Evolutionary conservation across 1,284 basidiomycete genomes (phyloP).

Genomic region (Marasmius oreades): DNA sequence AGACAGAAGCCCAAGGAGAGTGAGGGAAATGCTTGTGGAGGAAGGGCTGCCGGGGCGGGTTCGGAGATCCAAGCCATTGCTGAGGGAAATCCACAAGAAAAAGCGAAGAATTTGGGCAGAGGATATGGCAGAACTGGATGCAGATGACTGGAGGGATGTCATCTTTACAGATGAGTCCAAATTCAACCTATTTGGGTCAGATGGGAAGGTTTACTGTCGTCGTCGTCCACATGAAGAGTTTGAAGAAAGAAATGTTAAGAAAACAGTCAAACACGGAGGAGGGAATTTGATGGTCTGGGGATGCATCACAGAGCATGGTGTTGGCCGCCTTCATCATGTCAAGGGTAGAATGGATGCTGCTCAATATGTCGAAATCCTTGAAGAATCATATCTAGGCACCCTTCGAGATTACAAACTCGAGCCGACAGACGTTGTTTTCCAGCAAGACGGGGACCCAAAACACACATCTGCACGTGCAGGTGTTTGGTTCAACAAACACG

Average conservation of each 20-base stretch:
- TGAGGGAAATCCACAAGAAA: too few relatives aligned
- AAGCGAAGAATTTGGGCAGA: too few relatives aligned
- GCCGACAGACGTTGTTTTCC: conserved; percentile 1
- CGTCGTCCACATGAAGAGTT: neutral
- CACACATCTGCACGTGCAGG: conserved; percentile 14
- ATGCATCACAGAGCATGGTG: neutral
- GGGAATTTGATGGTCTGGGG: neutral
- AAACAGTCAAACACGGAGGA: neutral
- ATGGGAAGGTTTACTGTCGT: neutral
- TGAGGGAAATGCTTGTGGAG: too few relatives aligned
- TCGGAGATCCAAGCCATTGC: too few relatives aligned
- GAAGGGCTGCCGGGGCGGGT: too few relatives aligned
- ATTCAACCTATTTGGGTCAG: neutral
- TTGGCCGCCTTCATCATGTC: neutral
- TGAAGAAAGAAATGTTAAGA: neutral
- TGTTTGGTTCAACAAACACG: conserved; percentile 14
- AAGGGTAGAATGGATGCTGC: neutral
- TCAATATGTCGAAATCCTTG: neutral
- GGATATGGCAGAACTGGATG: too few relatives aligned
- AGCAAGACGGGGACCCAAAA: conserved; percentile 18
- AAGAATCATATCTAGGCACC: neutral
- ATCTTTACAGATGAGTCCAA: neutral
- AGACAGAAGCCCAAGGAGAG: too few relatives aligned
- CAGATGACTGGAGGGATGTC: too few relatives aligned
- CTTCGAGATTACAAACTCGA: neutral